Evolutionary conservation across 179 eudicot species (phyloP), one percentile per base, ranked within the genome.

Genomic region (Amaranthus tricolor): DNA sequence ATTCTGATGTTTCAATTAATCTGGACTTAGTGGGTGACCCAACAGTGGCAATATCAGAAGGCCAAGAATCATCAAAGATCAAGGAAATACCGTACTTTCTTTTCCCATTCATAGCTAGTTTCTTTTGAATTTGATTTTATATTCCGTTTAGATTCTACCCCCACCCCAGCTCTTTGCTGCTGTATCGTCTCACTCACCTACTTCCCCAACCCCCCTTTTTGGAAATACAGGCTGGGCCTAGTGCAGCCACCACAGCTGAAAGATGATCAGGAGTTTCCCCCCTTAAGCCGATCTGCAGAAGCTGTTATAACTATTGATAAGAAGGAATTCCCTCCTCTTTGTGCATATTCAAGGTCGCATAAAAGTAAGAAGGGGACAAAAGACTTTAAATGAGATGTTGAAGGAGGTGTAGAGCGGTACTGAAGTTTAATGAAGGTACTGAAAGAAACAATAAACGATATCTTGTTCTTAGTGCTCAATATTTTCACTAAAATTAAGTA

Each of bases 231-330:
- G 76, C 73, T 20, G 78, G 75, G 60, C 15, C 56, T n/a, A 17
- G 78, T 56, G 72, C 76, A 60, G 54, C 81, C 74, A 17, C 60
- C 71, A 76, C 74, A 69, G 65, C 82, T 85, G 54, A 63, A 55
- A 4, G 83, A 84, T 77, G 83, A 77, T 9, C 71, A 66, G 12
- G 87, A 84, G 76, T 82, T 84, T 71, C 85, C 87, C 24, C 77
- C 85, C 40, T 47, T 82, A 55, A 68, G 31, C n/a, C 63, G 70
- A 11, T 79, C 77, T 15, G 56, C 71, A 48, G 55, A 62, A 62
- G 78, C 84, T 50, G 71, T 53, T 62, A 66, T 77, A 49, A 50
- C 61, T 24, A 53, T 76, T 43, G 63, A 55, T 74, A 74, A 74
- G 81, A 80, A 76, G 78, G 86, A 83, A 50, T 83, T 80, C 43